These are phyloP conservation scores for Ilex aquifolium DNA, from an alignment of 257 asterid genomes.

Conservation along the genomic window DNA sequence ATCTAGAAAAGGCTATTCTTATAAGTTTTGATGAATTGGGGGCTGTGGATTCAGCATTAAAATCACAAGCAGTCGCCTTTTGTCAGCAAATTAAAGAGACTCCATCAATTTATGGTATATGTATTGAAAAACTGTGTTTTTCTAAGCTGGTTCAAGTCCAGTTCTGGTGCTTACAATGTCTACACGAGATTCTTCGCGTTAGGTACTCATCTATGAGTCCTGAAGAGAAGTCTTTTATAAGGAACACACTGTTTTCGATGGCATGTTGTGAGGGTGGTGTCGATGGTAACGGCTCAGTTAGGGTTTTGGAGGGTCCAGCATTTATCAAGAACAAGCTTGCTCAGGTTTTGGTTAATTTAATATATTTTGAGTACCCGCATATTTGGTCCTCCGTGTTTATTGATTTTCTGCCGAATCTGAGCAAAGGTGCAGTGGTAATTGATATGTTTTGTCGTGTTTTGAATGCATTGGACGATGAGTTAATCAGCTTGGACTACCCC, in stretches of 20 bases:
- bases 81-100: conserved; percentile 65
- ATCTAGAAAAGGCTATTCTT: conserved; percentile 82
- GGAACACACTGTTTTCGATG: conserved; percentile 71
- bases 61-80: conserved; percentile 66
- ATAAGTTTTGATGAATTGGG: conserved; percentile 93
- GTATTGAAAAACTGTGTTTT: conserved; percentile 60
- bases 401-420: conserved; percentile 65
- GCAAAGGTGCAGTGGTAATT: conserved; percentile 65
- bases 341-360: conserved; percentile 77
- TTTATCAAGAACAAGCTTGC: conserved; percentile 91
- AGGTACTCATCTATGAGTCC: conserved; percentile 57
- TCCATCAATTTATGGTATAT: conserved; percentile 65
- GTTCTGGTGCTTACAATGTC: conserved; percentile 91
- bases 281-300: conserved; percentile 38
- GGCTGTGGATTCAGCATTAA: conserved; percentile 44
- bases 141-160: conserved; percentile 70
- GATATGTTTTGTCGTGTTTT: conserved; percentile 95
- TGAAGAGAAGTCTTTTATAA: conserved; percentile 67
- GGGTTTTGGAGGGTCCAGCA: conserved; percentile 67
- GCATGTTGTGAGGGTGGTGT: conserved; percentile 45
- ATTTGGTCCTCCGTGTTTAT: conserved; percentile 83
- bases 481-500: conserved; percentile 79
- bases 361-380: conserved; percentile 74
- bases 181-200: conserved; percentile 64
- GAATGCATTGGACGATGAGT: conserved; percentile 71